phyloP scores from a whole-genome alignment of 371 early-diverging fungal genomes.

The Haplosporangium sp. region DNA sequence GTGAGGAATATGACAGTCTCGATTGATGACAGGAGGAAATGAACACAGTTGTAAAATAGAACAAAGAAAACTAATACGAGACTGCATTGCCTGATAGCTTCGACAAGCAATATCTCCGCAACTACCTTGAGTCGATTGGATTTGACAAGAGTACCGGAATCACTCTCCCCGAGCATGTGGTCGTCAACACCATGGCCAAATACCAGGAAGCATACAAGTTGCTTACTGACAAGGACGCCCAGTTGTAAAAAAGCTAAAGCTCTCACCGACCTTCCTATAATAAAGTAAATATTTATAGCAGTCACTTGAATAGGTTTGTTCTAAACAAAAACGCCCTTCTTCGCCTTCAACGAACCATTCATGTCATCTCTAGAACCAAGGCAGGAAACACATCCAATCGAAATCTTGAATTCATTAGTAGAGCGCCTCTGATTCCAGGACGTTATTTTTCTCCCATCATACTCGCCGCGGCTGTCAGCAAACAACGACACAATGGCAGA shows the following conservation, averaged over 20 bases:
- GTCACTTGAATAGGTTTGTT: background rate
- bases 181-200: conserved; percentile 84
- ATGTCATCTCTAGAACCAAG: no score
- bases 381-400: no score
- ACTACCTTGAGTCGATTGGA: conserved; percentile 89
- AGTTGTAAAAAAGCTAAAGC: conserved; percentile 56
- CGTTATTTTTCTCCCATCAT: background rate
- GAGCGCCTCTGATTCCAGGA: no score
- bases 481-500: conserved; percentile 1
- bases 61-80: background rate
- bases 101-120: conserved; percentile 97
- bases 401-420: background rate
- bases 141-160: conserved; percentile 91
- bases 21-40: background rate
- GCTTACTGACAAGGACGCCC: conserved; percentile 83
- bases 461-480: background rate
- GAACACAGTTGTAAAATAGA: background rate
- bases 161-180: conserved; percentile 86
- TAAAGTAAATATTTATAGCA: background rate
- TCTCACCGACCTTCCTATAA: background rate
- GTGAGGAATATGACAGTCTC: conserved; percentile 38
- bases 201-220: conserved; percentile 90
- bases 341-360: background rate
- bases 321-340: background rate
- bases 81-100: conserved; percentile 63